These are phyloP conservation scores for Geotrichum carabidarum DNA, from an alignment of 1,139 yeast genomes.

Conservation along the genomic window DNA sequence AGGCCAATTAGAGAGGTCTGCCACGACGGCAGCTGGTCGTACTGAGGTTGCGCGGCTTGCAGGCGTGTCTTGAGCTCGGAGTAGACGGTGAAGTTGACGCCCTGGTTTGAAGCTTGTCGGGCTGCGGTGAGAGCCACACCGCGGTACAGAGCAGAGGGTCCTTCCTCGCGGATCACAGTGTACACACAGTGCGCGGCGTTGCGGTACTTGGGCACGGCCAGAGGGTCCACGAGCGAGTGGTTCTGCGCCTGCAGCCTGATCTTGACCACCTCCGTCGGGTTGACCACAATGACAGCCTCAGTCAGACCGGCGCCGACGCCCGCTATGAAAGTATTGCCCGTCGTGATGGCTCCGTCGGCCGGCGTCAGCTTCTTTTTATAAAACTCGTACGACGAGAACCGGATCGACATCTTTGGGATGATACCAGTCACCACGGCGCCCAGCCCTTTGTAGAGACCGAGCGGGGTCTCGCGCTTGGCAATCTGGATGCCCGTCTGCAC, in stretches of 20 bases:
- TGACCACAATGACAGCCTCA: constrained; percentile 90
- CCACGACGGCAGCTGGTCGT: constrained; percentile 71
- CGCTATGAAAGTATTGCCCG: constrained; percentile 65
- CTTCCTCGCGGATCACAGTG: constrained; percentile 84
- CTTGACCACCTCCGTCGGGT: constrained; percentile 96
- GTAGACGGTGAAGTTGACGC: constrained; percentile 95
- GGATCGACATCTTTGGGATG: constrained; percentile 96
- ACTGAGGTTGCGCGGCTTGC: constrained; percentile 56
- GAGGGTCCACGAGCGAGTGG: constrained; percentile 80
- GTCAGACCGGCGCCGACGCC: constrained; percentile 98
- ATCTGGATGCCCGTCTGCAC: constrained; percentile 74
- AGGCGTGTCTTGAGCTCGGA: constrained; percentile 73
- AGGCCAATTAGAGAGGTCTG: constrained; percentile 91
- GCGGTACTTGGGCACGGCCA: constrained; percentile 75
- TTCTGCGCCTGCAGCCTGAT: constrained; percentile 95
- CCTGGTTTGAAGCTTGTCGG: constrained; percentile 97
- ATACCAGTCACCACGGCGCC: constrained; percentile 97
- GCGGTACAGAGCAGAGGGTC: constrained; percentile 79
- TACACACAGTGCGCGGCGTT: constrained; percentile 90
- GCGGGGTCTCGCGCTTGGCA: constrained; percentile 71
- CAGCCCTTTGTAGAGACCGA: constrained; percentile 88
- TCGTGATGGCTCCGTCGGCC: constrained; percentile 61
- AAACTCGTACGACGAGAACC: constrained; percentile 90
- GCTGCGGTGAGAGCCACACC: constrained; percentile 96
- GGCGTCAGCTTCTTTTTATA: constrained; percentile 67